phyloP scores from a whole-genome alignment of 208 protist species.

The Acanthamoeba triangularis region DNA sequence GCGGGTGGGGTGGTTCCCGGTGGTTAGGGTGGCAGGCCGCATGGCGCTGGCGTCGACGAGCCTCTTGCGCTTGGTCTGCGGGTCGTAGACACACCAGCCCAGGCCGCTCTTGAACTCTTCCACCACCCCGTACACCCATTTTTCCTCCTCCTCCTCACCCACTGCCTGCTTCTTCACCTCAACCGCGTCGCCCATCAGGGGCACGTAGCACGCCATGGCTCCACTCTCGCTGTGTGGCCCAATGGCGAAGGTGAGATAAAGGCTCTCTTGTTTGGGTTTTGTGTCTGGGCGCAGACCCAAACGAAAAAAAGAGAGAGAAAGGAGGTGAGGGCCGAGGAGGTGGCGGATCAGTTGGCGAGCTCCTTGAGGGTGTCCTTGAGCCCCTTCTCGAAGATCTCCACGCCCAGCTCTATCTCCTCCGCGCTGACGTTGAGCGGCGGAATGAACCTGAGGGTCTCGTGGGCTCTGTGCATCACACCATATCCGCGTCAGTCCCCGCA shows the following conservation, averaged over 20 bases:
- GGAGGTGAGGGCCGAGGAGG: no score
- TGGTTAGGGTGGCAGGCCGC: background rate
- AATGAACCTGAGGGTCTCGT: constrained; percentile 85
- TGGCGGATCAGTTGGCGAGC: background rate
- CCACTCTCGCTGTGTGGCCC: no score
- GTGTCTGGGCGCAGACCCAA: no score
- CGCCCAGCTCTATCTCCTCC: constrained; percentile 77
- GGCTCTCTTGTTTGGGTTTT: no score
- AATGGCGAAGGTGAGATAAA: no score
- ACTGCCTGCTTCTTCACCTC: background rate
- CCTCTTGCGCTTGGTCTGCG: background rate
- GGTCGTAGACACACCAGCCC: background rate
- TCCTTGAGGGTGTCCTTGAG: constrained; percentile 74
- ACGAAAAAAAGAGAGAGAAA: no score
- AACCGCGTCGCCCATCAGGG: background rate
- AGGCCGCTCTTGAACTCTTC: background rate
- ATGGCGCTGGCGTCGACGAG: background rate
- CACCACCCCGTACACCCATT: background rate
- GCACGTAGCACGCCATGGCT: background rate
- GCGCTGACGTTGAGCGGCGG: constrained; percentile 82
- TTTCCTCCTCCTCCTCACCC: background rate
- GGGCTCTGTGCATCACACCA: constrained; percentile 45
- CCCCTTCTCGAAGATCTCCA: constrained; percentile 79
- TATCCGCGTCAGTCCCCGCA: background rate
- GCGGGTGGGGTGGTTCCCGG: background rate